Evolutionary conservation across 768 basidiomycete species (phyloP).

Genomic region (Phlegmacium glaucopus): DNA sequence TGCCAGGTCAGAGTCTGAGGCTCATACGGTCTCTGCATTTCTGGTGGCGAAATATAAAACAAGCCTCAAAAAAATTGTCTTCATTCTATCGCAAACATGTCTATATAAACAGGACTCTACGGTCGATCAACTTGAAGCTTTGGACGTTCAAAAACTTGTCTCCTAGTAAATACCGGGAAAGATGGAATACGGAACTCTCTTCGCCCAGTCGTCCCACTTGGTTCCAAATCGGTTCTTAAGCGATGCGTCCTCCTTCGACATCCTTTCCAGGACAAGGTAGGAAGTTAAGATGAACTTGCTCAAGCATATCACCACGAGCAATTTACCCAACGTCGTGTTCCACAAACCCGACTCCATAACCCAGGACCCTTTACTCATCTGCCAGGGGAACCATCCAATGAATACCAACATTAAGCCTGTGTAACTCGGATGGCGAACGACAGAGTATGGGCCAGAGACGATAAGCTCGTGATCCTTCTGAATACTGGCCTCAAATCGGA

Average conservation of each 20-base stretch:
- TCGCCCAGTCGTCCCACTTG: conserved; percentile 41
- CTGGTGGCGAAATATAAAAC: too few species aligned
- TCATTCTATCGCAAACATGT: too few species aligned
- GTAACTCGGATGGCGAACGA: conserved; percentile 46
- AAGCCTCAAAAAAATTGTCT: too few species aligned
- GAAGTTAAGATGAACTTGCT: conserved; percentile 20
- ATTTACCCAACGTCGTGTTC: conserved; percentile 24
- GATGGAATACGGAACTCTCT: conserved; percentile 40
- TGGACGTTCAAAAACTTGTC: too few species aligned
- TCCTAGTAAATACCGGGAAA: conserved; percentile 44
- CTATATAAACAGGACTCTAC: too few species aligned
- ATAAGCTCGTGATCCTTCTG: conserved; percentile 39
- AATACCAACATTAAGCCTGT: conserved; percentile 27
- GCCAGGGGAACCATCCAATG: conserved; percentile 11
- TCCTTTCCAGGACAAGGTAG: conserved; percentile 20
- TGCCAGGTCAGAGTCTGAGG: too few species aligned
- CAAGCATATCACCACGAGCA: conserved; percentile 19
- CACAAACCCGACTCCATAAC: conserved; percentile 20
- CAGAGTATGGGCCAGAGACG: conserved; percentile 38
- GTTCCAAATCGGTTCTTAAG: conserved; percentile 36
- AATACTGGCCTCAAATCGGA: conserved; percentile 27
- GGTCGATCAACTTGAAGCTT: too few species aligned
- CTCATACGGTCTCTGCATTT: too few species aligned
- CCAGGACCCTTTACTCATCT: conserved; percentile 14
- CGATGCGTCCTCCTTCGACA: conserved; percentile 39